These are phyloP conservation scores for Sporothrix pallida DNA, from an alignment of 2,329 filamentous ascomycete species.

Conservation along the genomic window DNA sequence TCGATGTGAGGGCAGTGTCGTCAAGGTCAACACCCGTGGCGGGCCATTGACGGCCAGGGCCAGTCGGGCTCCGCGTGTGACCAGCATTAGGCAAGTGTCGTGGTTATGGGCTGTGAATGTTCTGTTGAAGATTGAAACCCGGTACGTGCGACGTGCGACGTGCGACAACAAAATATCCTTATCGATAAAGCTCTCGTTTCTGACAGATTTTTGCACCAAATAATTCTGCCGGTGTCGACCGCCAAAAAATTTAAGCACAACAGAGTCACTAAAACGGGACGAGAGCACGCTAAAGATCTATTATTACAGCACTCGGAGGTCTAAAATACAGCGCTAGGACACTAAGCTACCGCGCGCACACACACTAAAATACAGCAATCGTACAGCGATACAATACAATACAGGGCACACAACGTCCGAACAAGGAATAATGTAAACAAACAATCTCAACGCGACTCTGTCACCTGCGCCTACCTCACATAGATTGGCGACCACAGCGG, in stretches of 20 bases:
- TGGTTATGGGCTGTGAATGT: neutral
- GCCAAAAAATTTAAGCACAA: slow-evolving; percentile 4
- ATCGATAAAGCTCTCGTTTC: slow-evolving; percentile 4
- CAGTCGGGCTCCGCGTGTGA: neutral
- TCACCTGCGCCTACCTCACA: slow-evolving; percentile 16
- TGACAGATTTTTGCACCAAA: too few relatives aligned
- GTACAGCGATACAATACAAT: neutral
- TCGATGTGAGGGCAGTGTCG: neutral
- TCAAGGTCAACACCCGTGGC: neutral
- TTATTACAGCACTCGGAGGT: neutral
- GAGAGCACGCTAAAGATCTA: neutral
- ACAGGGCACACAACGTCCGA: neutral
- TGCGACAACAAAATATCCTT: neutral
- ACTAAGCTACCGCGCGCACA: neutral
- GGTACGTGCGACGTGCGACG: neutral
- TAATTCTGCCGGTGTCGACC: slow-evolving; percentile 15
- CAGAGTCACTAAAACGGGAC: too few relatives aligned
- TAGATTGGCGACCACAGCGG: neutral
- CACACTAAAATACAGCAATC: neutral
- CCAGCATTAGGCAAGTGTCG: slow-evolving; percentile 31
- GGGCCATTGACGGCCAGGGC: neutral
- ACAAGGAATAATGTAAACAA: too few relatives aligned
- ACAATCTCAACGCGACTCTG: neutral
- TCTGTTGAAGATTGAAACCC: neutral
- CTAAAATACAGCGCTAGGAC: neutral